Evolutionary conservation across 345 rosid species (phyloP), one percentile per base, ranked within the genome.

Genomic region (Aethionema arabicum): DNA sequence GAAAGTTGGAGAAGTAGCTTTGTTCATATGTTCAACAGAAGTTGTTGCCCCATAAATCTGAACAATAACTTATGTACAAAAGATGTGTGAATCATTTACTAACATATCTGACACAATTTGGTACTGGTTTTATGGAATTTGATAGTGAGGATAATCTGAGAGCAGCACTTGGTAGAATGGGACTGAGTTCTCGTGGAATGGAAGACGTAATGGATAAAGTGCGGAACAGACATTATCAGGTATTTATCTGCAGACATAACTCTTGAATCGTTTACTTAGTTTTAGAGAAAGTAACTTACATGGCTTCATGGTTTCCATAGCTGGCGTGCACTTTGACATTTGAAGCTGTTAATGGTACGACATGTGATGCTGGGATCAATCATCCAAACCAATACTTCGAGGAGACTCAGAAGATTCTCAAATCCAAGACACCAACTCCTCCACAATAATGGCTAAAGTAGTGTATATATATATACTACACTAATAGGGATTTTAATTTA

Each of bases 331-430:
- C 99, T 15, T 67, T 90, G 60, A 85, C 90, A 2, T 93, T 87
- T 65, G 99, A 90, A 76, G 87, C 86, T 55, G 73, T 90, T 66
- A 90, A 90, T 52, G 79, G 81, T 45, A 70, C 80, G 57, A 66
- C 88, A 16, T 76, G 80, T 57, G 97, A 87, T 74, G 73, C 90
- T 56, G 97, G 96, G 21, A 82, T 90, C 77, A 93, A 90, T 68
- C 99, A 93, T 81, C 97, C 96, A 4, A 90, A 84, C 56, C 96
- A 87, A 69, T 90, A 87, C 78, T 85, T 90, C 62, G 79, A 63
- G 43, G 96, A 93, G 77, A 85, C 88, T 81, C 91, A 78, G 73
- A 82, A 80, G 77, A 69, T 81, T 73, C 64, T 90, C 62, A 77
- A 81, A 69, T 56, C 84, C 21, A 87, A 85, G 85, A 90, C 38